Evolutionary conservation across 306 rosid species (phyloP).

Genomic region (Canavalia gladiata): DNA sequence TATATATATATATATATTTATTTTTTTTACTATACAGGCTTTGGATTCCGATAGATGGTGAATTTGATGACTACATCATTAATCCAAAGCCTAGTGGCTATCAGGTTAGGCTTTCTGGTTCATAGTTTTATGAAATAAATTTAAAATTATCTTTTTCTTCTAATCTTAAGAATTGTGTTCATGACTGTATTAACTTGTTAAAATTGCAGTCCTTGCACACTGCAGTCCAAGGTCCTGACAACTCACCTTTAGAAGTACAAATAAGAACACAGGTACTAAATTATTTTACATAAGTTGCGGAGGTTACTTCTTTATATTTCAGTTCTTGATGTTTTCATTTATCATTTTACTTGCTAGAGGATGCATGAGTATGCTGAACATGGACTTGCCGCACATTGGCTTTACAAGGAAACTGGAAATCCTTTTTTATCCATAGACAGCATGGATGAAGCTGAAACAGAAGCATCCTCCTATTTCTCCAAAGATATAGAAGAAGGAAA

Average conservation of each 20-base stretch:
- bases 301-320: constrained; percentile 37
- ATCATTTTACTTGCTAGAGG: constrained; percentile 63
- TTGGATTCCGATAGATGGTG: constrained; percentile 96
- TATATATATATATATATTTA: background rate
- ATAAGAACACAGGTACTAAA: constrained; percentile 89
- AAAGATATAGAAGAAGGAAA: constrained; percentile 65
- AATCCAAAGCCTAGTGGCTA: constrained; percentile 98
- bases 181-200: constrained; percentile 38
- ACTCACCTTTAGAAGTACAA: constrained; percentile 97
- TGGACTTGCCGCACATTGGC: constrained; percentile 99
- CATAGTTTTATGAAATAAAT: constrained; percentile 31
- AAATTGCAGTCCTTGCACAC: constrained; percentile 92
- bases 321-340: constrained; percentile 37
- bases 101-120: constrained; percentile 71
- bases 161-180: constrained; percentile 27
- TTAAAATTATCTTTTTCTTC: constrained; percentile 45
- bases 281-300: constrained; percentile 27
- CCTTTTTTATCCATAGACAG: constrained; percentile 57
- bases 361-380: constrained; percentile 98
- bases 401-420: constrained; percentile 88
- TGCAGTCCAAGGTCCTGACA: constrained; percentile 92
- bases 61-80: constrained; percentile 94
- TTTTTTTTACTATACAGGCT: constrained; percentile 60
- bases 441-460: constrained; percentile 70
- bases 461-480: constrained; percentile 66